Percentiles rank a stretch among this genome's conserved stretches.
Conservation (phyloP, 805 yeast genomes). For the Saturnispora galanensis region DNA sequence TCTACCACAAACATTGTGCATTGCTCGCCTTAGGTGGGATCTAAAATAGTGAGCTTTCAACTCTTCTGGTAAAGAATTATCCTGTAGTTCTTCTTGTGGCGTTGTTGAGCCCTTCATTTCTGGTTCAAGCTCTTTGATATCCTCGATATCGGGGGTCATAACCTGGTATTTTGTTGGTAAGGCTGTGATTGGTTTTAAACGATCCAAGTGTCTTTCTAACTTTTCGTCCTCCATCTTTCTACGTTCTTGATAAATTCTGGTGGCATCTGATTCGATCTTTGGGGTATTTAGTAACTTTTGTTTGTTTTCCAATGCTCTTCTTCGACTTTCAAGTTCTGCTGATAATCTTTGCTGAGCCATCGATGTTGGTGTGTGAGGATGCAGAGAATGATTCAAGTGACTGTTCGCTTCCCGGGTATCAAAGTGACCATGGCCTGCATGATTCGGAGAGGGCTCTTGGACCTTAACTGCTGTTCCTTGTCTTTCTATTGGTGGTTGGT, state of each 20-base stretch:
- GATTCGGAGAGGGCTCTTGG: too few relatives aligned
- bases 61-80: not conserved
- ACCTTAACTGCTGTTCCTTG: too few relatives aligned
- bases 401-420: too few relatives aligned
- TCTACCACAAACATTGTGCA: slow-evolving; percentile 9
- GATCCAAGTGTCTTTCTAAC: slow-evolving; percentile 5
- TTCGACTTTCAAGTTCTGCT: not conserved
- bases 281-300: slow-evolving; percentile 1
- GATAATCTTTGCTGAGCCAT: not conserved
- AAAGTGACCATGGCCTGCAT: too few relatives aligned
- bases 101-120: slow-evolving; percentile 5
- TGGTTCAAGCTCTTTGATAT: not conserved
- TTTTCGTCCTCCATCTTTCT: not conserved
- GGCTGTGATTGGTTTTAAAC: slow-evolving; percentile 7
- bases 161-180: slow-evolving; percentile 14
- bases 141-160: slow-evolving; percentile 2
- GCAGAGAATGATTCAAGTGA: too few relatives aligned
- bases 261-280: slow-evolving; percentile 1
- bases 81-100: slow-evolving; percentile 6
- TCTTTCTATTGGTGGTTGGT: too few relatives aligned
- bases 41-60: slow-evolving; percentile 5
- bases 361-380: too few relatives aligned
- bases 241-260: not conserved
- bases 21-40: slow-evolving; percentile 1
- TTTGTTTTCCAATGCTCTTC: slow-evolving; percentile 8